phyloP scores from a whole-genome alignment of 169 alveolate species.

The Plasmodium gonderi region DNA sequence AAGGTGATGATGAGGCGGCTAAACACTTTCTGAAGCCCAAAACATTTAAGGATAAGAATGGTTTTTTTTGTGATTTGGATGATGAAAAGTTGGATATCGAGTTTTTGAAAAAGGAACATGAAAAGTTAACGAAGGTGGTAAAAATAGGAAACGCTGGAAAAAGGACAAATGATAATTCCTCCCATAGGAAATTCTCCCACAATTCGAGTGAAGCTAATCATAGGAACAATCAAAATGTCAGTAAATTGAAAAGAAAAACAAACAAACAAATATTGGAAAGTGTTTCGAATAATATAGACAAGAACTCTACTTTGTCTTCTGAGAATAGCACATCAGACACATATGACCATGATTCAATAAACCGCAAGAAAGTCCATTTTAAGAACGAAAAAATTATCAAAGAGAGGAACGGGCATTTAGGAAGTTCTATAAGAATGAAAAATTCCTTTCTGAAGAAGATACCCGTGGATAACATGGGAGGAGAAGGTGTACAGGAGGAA shows the following conservation, averaged over 20 bases:
- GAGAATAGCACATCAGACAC: slow-evolving; percentile 26
- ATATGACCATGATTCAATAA: neutral
- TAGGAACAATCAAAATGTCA: neutral
- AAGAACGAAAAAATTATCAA: neutral
- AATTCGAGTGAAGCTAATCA: neutral
- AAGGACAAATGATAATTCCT: neutral
- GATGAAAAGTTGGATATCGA: slow-evolving; percentile 55
- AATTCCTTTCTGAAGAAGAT: neutral
- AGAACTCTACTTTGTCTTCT: neutral
- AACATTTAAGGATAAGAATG: slow-evolving; percentile 46
- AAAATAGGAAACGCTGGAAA: neutral
- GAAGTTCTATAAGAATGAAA: neutral
- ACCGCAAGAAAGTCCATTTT: neutral
- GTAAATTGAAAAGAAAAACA: slow-evolving; percentile 11
- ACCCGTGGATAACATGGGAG: neutral
- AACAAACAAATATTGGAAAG: neutral
- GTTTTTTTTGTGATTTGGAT: slow-evolving; percentile 33
- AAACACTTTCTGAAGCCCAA: slow-evolving; percentile 68
- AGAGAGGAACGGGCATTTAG: neutral
- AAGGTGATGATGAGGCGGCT: slow-evolving; percentile 27
- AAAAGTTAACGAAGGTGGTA: slow-evolving; percentile 6
- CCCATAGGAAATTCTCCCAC: neutral
- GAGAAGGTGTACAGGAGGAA: neutral
- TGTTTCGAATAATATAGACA: neutral
- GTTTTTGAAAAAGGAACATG: slow-evolving; percentile 55